Evolutionary conservation across 2,329 filamentous ascomycete genomes (phyloP), one percentile per base, ranked within the genome.

Genomic region (Fusarium sp.): DNA sequence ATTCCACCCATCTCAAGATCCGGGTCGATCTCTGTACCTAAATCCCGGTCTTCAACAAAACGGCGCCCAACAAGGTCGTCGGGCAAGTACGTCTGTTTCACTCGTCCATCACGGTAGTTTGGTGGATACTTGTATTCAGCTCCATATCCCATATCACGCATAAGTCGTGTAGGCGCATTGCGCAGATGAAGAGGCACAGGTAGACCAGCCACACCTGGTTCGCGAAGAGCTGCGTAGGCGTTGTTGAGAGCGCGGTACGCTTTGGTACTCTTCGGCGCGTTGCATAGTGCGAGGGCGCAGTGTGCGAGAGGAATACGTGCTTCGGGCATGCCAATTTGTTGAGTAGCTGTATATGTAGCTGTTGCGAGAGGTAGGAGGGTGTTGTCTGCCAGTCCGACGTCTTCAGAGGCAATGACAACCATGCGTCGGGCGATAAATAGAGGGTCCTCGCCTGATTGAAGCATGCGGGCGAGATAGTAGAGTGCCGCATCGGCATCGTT

Each of bases 111-210:
- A 52, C 87, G 81, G 76, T 95, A 99, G 72, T 97, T 93, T 0
- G 96, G 96, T 72, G 97, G 97, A 77, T 99, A 98, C 80, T 98
- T 98, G 80, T 99, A 99, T 77, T 94, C 92, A 51, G 89, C 90
- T 1, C 94, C 94, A 76, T 94, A 97, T 0, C 93, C 95, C 71
- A 98, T 82, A 72, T 98, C 95, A 74, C 94, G 92, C 95, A 99
- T 97, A 70, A 98, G 78, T 70, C 90, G 87, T 2, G 96, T 98
- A 0, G 96, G 95, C 11, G 96, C 96, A 79, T 98, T 98, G 62
- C 96, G 85, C 62, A 99, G 80, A 78, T 98, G 96, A 41, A 96
- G 80, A 4, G 96, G 96, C 23, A 99, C 90, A 0, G 94, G 92
- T 52, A 98, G 77, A 2, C 88, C 88, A 0, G 94, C 94, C 4